These are phyloP conservation scores for Plasmodium gallinaceum DNA, from an alignment of 169 alveolate genomes.

Conservation along the genomic window DNA sequence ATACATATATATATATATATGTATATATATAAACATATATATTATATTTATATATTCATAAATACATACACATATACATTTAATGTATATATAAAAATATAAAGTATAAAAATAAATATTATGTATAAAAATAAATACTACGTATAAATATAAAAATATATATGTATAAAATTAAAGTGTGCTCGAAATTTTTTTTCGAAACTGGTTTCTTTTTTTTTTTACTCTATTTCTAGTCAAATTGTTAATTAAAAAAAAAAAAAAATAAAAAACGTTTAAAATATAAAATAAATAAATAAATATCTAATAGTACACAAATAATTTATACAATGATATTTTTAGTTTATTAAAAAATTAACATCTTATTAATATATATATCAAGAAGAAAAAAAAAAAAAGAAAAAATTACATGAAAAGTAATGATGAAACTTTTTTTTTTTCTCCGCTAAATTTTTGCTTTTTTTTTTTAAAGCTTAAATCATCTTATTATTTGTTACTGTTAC, in stretches of 20 bases:
- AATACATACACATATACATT: not conserved
- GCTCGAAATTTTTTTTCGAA: conserved; percentile 53
- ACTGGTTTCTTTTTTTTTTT: conserved; percentile 51
- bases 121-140: conserved; percentile 5
- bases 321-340: not conserved
- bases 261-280: conserved; percentile 11
- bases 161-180: conserved; percentile 25
- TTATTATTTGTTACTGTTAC: too few relatives aligned
- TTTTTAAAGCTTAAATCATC: not conserved
- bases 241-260: conserved; percentile 9
- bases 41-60: conserved; percentile 12
- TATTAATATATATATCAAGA: not conserved
- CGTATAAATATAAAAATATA: conserved; percentile 8
- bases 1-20: conserved; percentile 11
- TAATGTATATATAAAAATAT: conserved; percentile 1
- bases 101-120: not conserved
- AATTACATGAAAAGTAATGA: not conserved
- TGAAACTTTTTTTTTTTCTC: conserved; percentile 10
- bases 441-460: not conserved
- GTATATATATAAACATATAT: conserved; percentile 4
- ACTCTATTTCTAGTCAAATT: conserved; percentile 56
- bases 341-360: conserved; percentile 13
- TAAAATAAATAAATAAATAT: conserved; percentile 20
- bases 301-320: conserved; percentile 11
- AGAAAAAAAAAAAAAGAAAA: conserved; percentile 16